phyloP scores from a whole-genome alignment of 2,329 filamentous ascomycete genomes.

The Diplocarpon rosae region DNA sequence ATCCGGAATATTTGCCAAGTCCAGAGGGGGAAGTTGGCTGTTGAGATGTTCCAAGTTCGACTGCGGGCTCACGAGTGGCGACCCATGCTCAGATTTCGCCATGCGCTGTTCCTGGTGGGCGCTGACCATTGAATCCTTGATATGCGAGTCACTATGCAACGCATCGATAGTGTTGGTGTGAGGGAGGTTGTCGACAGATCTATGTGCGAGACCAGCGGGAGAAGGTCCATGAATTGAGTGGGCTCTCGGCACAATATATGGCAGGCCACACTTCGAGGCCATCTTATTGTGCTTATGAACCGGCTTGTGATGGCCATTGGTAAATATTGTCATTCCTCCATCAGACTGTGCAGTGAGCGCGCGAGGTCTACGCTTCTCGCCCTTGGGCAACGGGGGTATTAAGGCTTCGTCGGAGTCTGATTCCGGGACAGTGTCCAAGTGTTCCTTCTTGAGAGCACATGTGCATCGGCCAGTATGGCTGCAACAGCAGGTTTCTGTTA shows the following conservation, averaged over 20 bases:
- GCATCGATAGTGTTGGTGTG: slow-evolving; percentile 33
- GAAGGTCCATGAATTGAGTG: slow-evolving; percentile 43
- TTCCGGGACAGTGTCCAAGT: slow-evolving; percentile 52
- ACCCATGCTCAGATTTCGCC: slow-evolving; percentile 51
- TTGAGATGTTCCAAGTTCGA: slow-evolving; percentile 39
- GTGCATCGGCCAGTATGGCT: slow-evolving; percentile 58
- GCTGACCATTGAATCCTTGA: slow-evolving; percentile 29
- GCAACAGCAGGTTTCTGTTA: slow-evolving; percentile 54
- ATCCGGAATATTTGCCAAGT: slow-evolving; percentile 43
- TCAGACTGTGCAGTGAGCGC: slow-evolving; percentile 54
- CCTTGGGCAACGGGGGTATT: slow-evolving; percentile 31
- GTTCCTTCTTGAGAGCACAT: slow-evolving; percentile 53
- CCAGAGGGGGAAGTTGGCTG: slow-evolving; percentile 44
- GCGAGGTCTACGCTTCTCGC: slow-evolving; percentile 38
- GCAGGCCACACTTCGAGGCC: slow-evolving; percentile 46
- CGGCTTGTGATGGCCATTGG: slow-evolving; percentile 54
- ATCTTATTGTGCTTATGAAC: slow-evolving; percentile 48
- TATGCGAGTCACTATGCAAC: slow-evolving; percentile 27
- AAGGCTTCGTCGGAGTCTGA: slow-evolving; percentile 45
- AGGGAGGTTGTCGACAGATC: slow-evolving; percentile 35
- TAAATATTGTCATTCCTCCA: slow-evolving; percentile 44
- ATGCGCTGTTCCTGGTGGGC: slow-evolving; percentile 35
- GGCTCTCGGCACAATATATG: slow-evolving; percentile 48
- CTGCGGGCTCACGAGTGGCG: slow-evolving; percentile 40
- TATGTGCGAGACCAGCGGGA: slow-evolving; percentile 36